A percentile compares a stretch with the other conserved stretches of the same genome.
phyloP scores from a whole-genome alignment of 352 stramenopile species.

The Phytophthora syringae region DNA sequence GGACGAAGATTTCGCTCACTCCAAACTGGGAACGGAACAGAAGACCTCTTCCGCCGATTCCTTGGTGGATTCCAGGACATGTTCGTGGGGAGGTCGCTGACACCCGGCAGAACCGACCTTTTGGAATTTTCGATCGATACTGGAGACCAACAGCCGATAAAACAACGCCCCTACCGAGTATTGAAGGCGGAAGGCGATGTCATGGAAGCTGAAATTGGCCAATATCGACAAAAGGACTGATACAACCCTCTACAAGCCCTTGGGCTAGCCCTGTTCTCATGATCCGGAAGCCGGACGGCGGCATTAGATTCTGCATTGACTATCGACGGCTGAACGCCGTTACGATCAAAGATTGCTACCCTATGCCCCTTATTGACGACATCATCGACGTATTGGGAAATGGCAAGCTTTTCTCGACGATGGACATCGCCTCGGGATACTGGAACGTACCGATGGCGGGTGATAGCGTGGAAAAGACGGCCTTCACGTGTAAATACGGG shows the following conservation, averaged over 20 bases:
- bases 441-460: neutral
- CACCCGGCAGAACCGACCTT: neutral
- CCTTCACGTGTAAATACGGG: neutral
- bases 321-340: no score
- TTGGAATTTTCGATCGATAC: neutral
- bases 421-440: neutral
- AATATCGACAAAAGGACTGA: neutral
- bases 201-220: neutral
- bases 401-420: neutral
- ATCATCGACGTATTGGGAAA: neutral
- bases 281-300: no score
- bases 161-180: neutral
- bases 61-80: neutral
- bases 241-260: neutral
- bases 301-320: no score
- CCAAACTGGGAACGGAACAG: neutral
- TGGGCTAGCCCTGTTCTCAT: no score
- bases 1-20: neutral
- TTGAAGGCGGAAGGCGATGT: neutral
- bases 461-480: neutral
- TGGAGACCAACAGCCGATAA: neutral
- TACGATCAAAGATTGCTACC: neutral
- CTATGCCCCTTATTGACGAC: neutral
- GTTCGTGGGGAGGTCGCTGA: neutral
- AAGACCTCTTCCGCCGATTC: neutral